These are phyloP conservation scores for Hibiscus syriacus DNA, from an alignment of 345 rosid genomes.

Conservation along the genomic window DNA sequence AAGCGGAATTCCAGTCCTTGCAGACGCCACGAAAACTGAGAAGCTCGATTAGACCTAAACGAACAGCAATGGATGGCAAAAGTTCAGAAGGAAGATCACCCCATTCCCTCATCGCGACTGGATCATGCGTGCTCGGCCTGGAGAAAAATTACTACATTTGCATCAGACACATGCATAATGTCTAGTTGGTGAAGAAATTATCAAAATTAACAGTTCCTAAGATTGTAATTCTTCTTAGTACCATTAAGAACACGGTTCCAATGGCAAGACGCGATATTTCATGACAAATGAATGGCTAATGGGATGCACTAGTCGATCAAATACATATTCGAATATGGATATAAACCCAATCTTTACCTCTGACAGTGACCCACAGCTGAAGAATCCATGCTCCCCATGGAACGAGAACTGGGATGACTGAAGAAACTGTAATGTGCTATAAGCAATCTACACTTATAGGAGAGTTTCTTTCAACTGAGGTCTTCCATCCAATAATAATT, in stretches of 20 bases:
- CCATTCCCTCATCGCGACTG: neutral
- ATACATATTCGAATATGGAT: neutral
- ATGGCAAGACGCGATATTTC: too few relatives aligned
- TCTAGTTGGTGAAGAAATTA: neutral
- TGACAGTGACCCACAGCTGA: neutral
- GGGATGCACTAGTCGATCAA: too few relatives aligned
- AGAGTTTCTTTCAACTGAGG: neutral
- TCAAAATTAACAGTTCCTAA: too few relatives aligned
- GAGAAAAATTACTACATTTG: neutral
- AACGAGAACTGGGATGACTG: too few relatives aligned
- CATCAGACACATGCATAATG: neutral
- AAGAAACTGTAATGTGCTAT: neutral
- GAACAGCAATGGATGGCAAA: slow-evolving; percentile 5
- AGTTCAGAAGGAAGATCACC: slow-evolving; percentile 20
- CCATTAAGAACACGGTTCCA: too few relatives aligned
- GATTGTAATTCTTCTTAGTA: too few relatives aligned
- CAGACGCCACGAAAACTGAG: slow-evolving; percentile 22
- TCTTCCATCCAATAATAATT: neutral
- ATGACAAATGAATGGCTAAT: too few relatives aligned
- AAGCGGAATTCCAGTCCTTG: slow-evolving; percentile 18
- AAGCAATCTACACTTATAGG: neutral
- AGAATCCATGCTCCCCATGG: neutral
- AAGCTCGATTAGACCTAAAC: slow-evolving; percentile 17
- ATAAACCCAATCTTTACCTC: neutral
- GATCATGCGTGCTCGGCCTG: neutral